Base-by-base conservation (phyloP, 2,329 filamentous ascomycete genomes). In the Trichoderma lentiforme region DNA sequence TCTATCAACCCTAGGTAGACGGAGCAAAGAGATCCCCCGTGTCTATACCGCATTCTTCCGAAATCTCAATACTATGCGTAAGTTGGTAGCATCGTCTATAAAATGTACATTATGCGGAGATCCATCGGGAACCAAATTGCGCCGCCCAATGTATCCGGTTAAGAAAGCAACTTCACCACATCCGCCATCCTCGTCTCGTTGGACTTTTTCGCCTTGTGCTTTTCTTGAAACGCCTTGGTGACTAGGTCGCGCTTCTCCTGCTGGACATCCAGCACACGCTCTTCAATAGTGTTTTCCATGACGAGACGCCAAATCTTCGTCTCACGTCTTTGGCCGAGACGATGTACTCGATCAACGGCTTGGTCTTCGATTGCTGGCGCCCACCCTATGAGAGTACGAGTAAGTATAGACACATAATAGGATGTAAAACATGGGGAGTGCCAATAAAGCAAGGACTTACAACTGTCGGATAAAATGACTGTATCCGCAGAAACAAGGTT, bases 311-410 rank as follows among this genome's bases (percentile, higher is more conserved):
- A 96, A 1, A 97, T 91, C 1, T 89, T 94, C 0, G 92, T 94
- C 73, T 91, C 87, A 47, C 92, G 88, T 74, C 87, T 95, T 82
- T 97, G 95, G 0, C 94, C 94, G 0, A 97, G 85, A 0, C 94
- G 88, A 79, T 97, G 93, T 7, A 97, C 94, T 5, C 94, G 91
- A 78, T 97, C 94, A 3, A 97, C 87, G 4, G 95, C 95, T 79
- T 97, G 94, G 76, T 97, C 94, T 80, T 97, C 94, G 70, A 97
- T 96, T 1, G 94, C 94, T 0, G 94, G 94, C 1, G 94, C 94
- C 92, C 94, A 97, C 94, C 93, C 85, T 83, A 53, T 14, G 43
- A 56, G 34, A 30, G 18, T 24, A 65, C 15, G 18, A 21, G 72
- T 6, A 18, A 30, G n/a, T n/a, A 39, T 53, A 21, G 21, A 51